A percentile compares a stretch with the other conserved stretches of the same genome.
Conservation (phyloP, 371 early-diverging fungal species). For the Coemansia sp. region DNA sequence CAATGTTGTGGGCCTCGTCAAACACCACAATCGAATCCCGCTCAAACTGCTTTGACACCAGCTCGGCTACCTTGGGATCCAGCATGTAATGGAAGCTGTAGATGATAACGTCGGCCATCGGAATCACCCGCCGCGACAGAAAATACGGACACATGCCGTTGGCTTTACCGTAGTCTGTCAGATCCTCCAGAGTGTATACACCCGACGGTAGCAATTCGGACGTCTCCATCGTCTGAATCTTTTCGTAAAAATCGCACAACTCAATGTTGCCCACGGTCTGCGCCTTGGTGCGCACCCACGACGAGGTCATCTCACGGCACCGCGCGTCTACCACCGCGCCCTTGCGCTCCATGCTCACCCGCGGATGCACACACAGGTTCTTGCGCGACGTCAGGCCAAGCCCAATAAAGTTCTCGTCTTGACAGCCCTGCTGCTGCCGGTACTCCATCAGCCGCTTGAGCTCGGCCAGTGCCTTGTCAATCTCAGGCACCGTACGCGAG, state of each 20-base stretch:
- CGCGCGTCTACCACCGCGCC: slow-evolving; percentile 87
- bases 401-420: slow-evolving; percentile 85
- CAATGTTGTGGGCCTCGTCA: slow-evolving; percentile 99
- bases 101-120: slow-evolving; percentile 96
- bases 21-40: slow-evolving; percentile 97
- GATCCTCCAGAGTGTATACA: slow-evolving; percentile 95
- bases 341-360: slow-evolving; percentile 79
- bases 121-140: slow-evolving; percentile 81
- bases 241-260: slow-evolving; percentile 83
- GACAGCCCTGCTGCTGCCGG: slow-evolving; percentile 61
- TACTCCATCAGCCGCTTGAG: slow-evolving; percentile 90
- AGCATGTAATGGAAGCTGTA: slow-evolving; percentile 99
- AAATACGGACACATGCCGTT: slow-evolving; percentile 95
- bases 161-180: slow-evolving; percentile 74
- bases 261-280: slow-evolving; percentile 57
- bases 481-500: slow-evolving; percentile 98
- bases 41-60: slow-evolving; percentile 93
- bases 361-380: slow-evolving; percentile 95
- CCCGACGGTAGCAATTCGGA: slow-evolving; percentile 79
- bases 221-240: slow-evolving; percentile 54
- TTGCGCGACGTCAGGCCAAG: slow-evolving; percentile 94
- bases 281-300: slow-evolving; percentile 88
- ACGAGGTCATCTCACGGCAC: slow-evolving; percentile 89
- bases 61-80: slow-evolving; percentile 98
- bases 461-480: slow-evolving; percentile 98